Conservation (phyloP, 345 rosid genomes). For the Theobroma cacao region DNA sequence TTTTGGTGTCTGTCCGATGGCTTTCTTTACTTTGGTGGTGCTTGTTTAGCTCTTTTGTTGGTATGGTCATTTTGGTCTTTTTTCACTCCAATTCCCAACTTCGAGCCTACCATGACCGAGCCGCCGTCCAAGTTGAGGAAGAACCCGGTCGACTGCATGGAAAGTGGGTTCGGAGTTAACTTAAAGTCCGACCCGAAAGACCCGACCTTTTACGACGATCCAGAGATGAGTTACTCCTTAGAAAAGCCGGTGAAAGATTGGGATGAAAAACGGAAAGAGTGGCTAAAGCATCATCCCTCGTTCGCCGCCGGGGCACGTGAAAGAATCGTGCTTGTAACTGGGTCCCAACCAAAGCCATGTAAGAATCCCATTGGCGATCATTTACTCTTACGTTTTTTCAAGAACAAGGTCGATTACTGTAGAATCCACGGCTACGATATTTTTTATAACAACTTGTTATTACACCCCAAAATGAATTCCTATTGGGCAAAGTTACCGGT, state of each 20-base stretch:
- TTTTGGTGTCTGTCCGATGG: slow-evolving; percentile 40
- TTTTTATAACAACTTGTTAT: slow-evolving; percentile 75
- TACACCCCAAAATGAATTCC: slow-evolving; percentile 69
- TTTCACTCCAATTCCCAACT: slow-evolving; percentile 24
- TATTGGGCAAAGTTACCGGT: slow-evolving; percentile 89
- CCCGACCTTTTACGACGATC: slow-evolving; percentile 73
- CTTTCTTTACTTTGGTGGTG: slow-evolving; percentile 61
- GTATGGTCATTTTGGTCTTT: slow-evolving; percentile 69
- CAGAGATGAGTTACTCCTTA: slow-evolving; percentile 55
- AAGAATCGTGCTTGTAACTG: slow-evolving; percentile 72
- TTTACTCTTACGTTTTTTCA: slow-evolving; percentile 69
- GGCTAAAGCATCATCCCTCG: slow-evolving; percentile 75
- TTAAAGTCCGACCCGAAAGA: slow-evolving; percentile 53
- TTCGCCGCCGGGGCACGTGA: slow-evolving; percentile 55
- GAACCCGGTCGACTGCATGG: slow-evolving; percentile 15
- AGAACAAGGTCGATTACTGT: slow-evolving; percentile 92
- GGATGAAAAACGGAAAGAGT: slow-evolving; percentile 74
- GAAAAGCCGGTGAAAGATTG: slow-evolving; percentile 58
- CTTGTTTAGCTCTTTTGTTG: slow-evolving; percentile 53
- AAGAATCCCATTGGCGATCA: slow-evolving; percentile 88
- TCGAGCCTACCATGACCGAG: slow-evolving; percentile 12
- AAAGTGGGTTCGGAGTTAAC: slow-evolving; percentile 28
- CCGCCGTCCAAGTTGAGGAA: slow-evolving; percentile 4
- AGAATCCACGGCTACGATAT: slow-evolving; percentile 82
- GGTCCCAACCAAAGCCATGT: slow-evolving; percentile 83